These are phyloP conservation scores for Solanum sparsipilum DNA, from an alignment of 257 asterid species.

Conservation along the genomic window DNA sequence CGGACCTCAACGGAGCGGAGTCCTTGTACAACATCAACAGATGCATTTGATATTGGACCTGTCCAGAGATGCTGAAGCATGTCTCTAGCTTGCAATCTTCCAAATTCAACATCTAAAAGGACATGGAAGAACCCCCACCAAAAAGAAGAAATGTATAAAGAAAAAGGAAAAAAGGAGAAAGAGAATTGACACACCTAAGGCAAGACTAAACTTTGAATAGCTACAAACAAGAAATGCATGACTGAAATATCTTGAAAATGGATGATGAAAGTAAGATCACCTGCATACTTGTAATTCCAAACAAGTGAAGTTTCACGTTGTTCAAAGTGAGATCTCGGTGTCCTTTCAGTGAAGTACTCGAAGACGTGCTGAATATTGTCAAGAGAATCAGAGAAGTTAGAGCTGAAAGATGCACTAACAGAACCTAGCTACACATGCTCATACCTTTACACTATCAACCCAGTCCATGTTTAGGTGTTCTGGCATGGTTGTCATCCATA, in stretches of 20 bases:
- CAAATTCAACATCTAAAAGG: slow-evolving; percentile 73
- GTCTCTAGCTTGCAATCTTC: slow-evolving; percentile 97
- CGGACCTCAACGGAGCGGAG: slow-evolving; percentile 91
- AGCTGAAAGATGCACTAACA: slow-evolving; percentile 1
- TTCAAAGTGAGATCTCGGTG: slow-evolving; percentile 88
- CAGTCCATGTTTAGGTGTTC: slow-evolving; percentile 95
- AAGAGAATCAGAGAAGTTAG: slow-evolving; percentile 11
- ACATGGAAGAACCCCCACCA: background rate
- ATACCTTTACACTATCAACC: slow-evolving; percentile 88
- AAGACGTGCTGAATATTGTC: slow-evolving; percentile 67
- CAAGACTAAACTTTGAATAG: background rate
- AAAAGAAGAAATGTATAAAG: background rate
- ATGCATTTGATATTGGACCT: slow-evolving; percentile 91
- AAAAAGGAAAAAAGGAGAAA: background rate
- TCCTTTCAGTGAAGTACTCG: slow-evolving; percentile 94
- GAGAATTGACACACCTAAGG: background rate
- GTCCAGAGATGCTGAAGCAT: slow-evolving; percentile 99
- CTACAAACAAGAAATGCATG: background rate
- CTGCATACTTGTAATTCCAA: slow-evolving; percentile 97
- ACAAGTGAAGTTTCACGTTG: slow-evolving; percentile 86
- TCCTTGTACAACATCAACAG: slow-evolving; percentile 96
- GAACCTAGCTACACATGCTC: background rate
- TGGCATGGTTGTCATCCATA: slow-evolving; percentile 99
- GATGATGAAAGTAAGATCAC: slow-evolving; percentile 20
- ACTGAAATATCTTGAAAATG: slow-evolving; percentile 3